Evolutionary conservation across 2,329 filamentous ascomycete genomes (phyloP).

Genomic region (Stemphylium beticola): DNA sequence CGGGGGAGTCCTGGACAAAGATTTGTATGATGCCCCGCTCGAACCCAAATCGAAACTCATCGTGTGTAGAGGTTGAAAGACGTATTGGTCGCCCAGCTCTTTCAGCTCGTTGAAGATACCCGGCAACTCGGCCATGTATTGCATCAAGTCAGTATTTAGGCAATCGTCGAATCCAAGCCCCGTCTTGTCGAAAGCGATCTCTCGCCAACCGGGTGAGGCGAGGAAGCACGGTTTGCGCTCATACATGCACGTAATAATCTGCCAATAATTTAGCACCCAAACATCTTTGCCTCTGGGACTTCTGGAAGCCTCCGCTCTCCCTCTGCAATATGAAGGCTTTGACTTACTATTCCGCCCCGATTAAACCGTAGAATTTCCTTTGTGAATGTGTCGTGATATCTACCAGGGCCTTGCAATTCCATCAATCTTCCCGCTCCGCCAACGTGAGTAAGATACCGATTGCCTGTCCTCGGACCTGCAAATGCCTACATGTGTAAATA

Average conservation of each 20-base stretch:
- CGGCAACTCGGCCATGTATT: slow-evolving; percentile 36
- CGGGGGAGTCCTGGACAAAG: slow-evolving; percentile 22
- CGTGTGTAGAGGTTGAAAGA: slow-evolving; percentile 1
- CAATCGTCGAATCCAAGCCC: slow-evolving; percentile 35
- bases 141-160: slow-evolving; percentile 37
- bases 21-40: slow-evolving; percentile 1
- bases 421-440: slow-evolving; percentile 43
- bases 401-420: slow-evolving; percentile 38
- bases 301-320: too few relatives aligned
- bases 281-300: background rate
- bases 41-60: slow-evolving; percentile 8
- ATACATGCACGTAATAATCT: slow-evolving; percentile 45
- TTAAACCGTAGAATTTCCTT: slow-evolving; percentile 42
- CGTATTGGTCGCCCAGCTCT: slow-evolving; percentile 15
- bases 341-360: slow-evolving; percentile 40
- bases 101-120: slow-evolving; percentile 37
- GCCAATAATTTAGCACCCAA: background rate
- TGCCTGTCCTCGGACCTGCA: slow-evolving; percentile 39
- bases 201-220: slow-evolving; percentile 35
- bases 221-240: slow-evolving; percentile 41
- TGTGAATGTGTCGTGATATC: slow-evolving; percentile 36
- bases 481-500: slow-evolving; percentile 27
- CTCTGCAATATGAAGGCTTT: background rate
- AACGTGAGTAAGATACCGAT: slow-evolving; percentile 41
- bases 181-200: slow-evolving; percentile 42